phyloP scores from a whole-genome alignment of 1,284 basidiomycete species.

The Ceratobasidium sp. region DNA sequence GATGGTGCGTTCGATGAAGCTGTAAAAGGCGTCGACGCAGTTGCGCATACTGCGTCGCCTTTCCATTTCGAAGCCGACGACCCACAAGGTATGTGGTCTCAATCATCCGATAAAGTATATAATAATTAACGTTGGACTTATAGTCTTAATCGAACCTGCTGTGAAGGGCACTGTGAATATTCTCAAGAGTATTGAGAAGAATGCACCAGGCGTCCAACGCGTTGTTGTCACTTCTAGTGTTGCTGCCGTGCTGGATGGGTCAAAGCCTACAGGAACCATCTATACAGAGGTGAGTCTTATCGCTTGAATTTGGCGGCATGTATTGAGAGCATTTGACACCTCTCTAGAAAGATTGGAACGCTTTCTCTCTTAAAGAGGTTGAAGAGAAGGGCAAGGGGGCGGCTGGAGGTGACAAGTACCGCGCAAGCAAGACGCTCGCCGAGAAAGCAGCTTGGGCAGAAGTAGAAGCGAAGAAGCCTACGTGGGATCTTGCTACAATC shows the following conservation, averaged over 20 bases:
- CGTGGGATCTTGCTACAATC: slow-evolving; percentile 63
- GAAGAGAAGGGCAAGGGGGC: slow-evolving; percentile 36
- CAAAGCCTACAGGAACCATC: slow-evolving; percentile 34
- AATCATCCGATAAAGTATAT: neutral
- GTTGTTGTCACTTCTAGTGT: slow-evolving; percentile 50
- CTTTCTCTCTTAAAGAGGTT: slow-evolving; percentile 18
- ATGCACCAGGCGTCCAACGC: slow-evolving; percentile 49
- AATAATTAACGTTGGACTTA: neutral
- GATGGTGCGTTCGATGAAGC: slow-evolving; percentile 50
- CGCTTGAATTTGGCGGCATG: neutral
- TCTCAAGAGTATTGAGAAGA: slow-evolving; percentile 52
- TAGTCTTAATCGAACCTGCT: slow-evolving; percentile 54
- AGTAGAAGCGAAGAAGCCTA: slow-evolving; percentile 58
- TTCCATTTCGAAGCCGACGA: slow-evolving; percentile 47
- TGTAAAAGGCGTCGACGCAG: slow-evolving; percentile 52
- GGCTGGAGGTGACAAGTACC: slow-evolving; percentile 41
- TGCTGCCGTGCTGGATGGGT: slow-evolving; percentile 45
- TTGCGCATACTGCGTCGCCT: slow-evolving; percentile 50
- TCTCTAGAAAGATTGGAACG: slow-evolving; percentile 43
- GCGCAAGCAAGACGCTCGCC: slow-evolving; percentile 61
- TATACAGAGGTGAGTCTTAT: slow-evolving; percentile 15
- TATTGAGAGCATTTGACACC: neutral
- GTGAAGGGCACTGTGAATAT: slow-evolving; percentile 54
- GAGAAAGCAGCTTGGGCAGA: slow-evolving; percentile 68
- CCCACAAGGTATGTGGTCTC: slow-evolving; percentile 44